Evolutionary conservation across 805 yeast species (phyloP).

Genomic region (Ogataea dorogensis): DNA sequence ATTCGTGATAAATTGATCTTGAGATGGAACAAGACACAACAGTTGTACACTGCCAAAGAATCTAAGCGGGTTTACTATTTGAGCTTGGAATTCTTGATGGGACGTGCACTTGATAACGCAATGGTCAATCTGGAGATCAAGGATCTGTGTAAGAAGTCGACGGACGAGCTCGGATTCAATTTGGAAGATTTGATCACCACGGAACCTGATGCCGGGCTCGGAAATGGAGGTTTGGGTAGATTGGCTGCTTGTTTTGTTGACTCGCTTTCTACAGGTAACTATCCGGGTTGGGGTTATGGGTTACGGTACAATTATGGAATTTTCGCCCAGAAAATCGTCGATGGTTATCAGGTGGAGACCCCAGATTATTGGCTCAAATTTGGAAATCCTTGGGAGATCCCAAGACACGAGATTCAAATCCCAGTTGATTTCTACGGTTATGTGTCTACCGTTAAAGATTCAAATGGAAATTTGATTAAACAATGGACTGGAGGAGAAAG

Average conservation of each 20-base stretch:
- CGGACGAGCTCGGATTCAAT: constrained; percentile 78
- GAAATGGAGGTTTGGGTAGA: constrained; percentile 94
- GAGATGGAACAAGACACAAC: constrained; percentile 94
- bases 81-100: constrained; percentile 89
- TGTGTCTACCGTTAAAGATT: constrained; percentile 55
- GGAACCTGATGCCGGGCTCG: constrained; percentile 93
- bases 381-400: constrained; percentile 92
- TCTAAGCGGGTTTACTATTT: constrained; percentile 84
- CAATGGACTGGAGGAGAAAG: constrained; percentile 88
- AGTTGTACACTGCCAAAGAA: constrained; percentile 77
- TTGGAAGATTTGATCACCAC: constrained; percentile 80
- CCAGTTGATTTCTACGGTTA: constrained; percentile 90
- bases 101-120: constrained; percentile 93
- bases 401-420: constrained; percentile 79
- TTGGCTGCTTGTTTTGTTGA: constrained; percentile 93
- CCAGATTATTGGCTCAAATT: constrained; percentile 93
- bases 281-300: constrained; percentile 97
- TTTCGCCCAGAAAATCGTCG: constrained; percentile 82
- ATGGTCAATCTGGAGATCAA: constrained; percentile 75
- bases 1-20: constrained; percentile 76
- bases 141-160: constrained; percentile 52
- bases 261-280: constrained; percentile 79
- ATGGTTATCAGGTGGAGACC: constrained; percentile 91
- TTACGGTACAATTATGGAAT: constrained; percentile 91
- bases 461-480: constrained; percentile 53